phyloP scores from a whole-genome alignment of 208 protist species.

The Porcisia deanei region DNA sequence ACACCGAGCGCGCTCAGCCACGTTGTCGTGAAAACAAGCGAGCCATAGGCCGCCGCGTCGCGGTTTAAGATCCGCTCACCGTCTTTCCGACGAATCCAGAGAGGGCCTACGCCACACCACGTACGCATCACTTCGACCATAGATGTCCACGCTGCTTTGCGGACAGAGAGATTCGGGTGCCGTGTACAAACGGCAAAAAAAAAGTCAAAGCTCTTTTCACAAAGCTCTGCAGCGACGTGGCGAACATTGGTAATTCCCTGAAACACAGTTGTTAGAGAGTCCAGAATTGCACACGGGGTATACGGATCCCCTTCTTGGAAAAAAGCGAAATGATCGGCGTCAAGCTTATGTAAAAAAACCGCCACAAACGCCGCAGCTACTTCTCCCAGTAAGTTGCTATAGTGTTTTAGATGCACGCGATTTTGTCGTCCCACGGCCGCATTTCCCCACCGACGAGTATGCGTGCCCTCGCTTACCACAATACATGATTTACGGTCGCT shows the following conservation, averaged over 20 bases:
- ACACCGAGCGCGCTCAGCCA: constrained; percentile 43
- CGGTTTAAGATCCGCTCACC: constrained; percentile 24
- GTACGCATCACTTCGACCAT: constrained; percentile 39
- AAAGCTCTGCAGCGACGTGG: constrained; percentile 29
- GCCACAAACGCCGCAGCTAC: constrained; percentile 52
- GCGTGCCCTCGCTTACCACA: constrained; percentile 51
- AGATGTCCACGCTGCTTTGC: constrained; percentile 32
- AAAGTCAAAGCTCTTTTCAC: constrained; percentile 33
- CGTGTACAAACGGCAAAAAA: constrained; percentile 30
- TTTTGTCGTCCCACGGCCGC: constrained; percentile 34
- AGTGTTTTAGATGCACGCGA: constrained; percentile 10
- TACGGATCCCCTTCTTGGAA: constrained; percentile 68
- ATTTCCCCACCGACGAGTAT: constrained; percentile 69
- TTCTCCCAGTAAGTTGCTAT: constrained; percentile 49
- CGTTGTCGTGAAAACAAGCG: constrained; percentile 42
- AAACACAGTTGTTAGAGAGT: constrained; percentile 40
- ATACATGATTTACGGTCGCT: constrained; percentile 25
- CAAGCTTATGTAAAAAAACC: constrained; percentile 44
- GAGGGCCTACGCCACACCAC: constrained; percentile 34
- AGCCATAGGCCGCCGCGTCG: constrained; percentile 10
- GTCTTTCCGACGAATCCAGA: constrained; percentile 26
- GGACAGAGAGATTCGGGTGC: constrained; percentile 33
- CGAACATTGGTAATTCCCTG: constrained; percentile 38
- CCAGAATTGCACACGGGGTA: constrained; percentile 48
- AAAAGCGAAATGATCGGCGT: constrained; percentile 68